Evolutionary conservation across 2,329 filamentous ascomycete genomes (phyloP).

Genomic region (Aspergillus candidus): DNA sequence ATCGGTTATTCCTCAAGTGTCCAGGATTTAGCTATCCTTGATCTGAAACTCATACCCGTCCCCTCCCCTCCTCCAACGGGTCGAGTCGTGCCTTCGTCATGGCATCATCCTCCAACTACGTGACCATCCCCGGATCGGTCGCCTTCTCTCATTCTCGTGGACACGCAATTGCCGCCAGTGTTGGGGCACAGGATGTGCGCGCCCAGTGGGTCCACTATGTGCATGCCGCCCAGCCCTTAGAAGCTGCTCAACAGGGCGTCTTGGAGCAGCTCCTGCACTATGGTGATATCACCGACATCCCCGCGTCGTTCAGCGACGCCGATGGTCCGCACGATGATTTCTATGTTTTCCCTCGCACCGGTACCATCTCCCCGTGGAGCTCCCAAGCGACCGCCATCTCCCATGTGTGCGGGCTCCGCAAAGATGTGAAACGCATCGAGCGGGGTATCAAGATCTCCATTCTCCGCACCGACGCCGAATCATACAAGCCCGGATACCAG

Average conservation of each 20-base stretch:
- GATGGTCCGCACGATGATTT: constrained; percentile 53
- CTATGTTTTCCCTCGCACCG: constrained; percentile 72
- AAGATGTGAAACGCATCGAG: constrained; percentile 72
- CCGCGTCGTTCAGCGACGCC: constrained; percentile 37
- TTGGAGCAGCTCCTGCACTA: constrained; percentile 58
- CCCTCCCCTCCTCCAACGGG: constrained; percentile 7
- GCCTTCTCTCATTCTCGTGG: constrained; percentile 43
- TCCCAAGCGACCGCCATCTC: constrained; percentile 93
- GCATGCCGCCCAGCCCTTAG: constrained; percentile 48
- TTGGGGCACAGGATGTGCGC: constrained; percentile 40
- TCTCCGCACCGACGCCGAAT: constrained; percentile 54
- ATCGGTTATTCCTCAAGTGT: too few species aligned
- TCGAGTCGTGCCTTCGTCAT: constrained; percentile 21
- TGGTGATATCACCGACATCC: constrained; percentile 49
- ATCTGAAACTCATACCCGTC: not conserved
- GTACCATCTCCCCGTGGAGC: constrained; percentile 90
- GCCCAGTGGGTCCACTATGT: constrained; percentile 58
- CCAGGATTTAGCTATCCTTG: too few species aligned
- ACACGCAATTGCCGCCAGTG: constrained; percentile 36
- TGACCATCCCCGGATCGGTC: constrained; percentile 37
- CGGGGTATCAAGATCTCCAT: constrained; percentile 70
- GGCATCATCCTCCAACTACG: constrained; percentile 28
- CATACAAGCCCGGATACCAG: constrained; percentile 50
- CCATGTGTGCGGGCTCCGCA: constrained; percentile 76
- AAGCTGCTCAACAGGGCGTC: constrained; percentile 43